Percentiles rank a stretch among this genome's conserved stretches.
These are phyloP conservation scores for Cadophora gregata DNA, from an alignment of 2,329 filamentous ascomycete species.

Conservation along the genomic window DNA sequence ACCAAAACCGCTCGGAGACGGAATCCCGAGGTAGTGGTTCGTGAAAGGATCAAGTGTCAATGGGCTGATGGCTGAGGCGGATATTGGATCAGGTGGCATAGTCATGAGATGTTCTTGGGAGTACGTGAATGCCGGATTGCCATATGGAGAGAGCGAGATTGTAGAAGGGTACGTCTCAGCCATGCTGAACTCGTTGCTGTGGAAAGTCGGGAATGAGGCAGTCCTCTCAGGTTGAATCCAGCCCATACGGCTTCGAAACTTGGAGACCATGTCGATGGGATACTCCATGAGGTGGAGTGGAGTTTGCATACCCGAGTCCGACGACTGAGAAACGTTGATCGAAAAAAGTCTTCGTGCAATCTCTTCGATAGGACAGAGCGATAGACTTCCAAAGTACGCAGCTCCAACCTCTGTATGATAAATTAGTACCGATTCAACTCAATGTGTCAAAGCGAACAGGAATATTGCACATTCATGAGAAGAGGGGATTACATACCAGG, in stretches of 20 bases:
- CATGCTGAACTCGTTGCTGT: conserved; percentile 60
- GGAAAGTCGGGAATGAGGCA: conserved; percentile 65
- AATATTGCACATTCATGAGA: background rate
- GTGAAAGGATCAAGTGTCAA: conserved; percentile 59
- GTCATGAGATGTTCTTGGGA: conserved; percentile 67
- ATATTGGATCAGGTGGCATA: conserved; percentile 55
- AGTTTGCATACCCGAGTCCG: conserved; percentile 63
- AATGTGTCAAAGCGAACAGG: background rate
- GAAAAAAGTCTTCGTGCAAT: conserved; percentile 78
- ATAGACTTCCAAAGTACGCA: conserved; percentile 83
- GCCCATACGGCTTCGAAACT: conserved; percentile 73
- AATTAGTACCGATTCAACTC: background rate
- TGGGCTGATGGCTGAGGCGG: conserved; percentile 57
- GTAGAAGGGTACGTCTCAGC: conserved; percentile 51
- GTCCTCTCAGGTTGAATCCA: conserved; percentile 67
- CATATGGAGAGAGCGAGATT: conserved; percentile 58
- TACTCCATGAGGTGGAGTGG: conserved; percentile 74
- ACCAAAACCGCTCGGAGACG: conserved; percentile 61
- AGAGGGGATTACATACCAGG: conserved; percentile 50
- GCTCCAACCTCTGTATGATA: conserved; percentile 76
- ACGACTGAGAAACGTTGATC: conserved; percentile 65
- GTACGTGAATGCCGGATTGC: conserved; percentile 66
- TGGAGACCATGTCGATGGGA: conserved; percentile 70
- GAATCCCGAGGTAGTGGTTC: conserved; percentile 66
- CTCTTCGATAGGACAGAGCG: conserved; percentile 82